Percentiles rank a stretch among this genome's conserved stretches.
These are phyloP conservation scores for Cryptococcus wingfieldii DNA, from an alignment of 1,284 basidiomycete genomes.

Conservation along the genomic window DNA sequence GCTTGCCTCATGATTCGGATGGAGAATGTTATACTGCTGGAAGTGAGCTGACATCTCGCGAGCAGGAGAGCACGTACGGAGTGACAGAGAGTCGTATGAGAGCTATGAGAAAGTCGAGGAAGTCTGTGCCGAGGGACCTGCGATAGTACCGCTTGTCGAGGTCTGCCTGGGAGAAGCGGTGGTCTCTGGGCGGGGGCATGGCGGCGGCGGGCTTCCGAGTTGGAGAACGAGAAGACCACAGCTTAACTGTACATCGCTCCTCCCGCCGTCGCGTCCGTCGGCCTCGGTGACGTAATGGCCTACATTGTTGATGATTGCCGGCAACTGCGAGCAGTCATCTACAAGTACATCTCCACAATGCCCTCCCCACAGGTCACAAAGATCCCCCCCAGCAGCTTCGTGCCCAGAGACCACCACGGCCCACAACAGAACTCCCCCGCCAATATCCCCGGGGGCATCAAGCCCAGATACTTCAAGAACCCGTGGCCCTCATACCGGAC, in stretches of 20 bases:
- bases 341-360: not conserved
- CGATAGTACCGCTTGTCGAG: not conserved
- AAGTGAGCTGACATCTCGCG: constrained; percentile 3
- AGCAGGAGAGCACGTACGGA: constrained; percentile 31
- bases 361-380: not conserved
- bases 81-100: constrained; percentile 23
- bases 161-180: not conserved
- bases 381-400: constrained; percentile 1
- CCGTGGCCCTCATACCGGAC: constrained; percentile 47
- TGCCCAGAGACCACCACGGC: constrained; percentile 19
- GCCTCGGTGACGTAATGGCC: not conserved
- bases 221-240: no score
- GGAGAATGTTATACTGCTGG: constrained; percentile 35
- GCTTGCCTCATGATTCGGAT: constrained; percentile 31
- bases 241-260: not conserved
- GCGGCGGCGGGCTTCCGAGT: not conserved
- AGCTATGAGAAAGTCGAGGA: constrained; percentile 34
- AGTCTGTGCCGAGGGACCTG: constrained; percentile 22
- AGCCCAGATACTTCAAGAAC: constrained; percentile 41
- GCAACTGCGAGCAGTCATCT: not conserved
- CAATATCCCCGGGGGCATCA: not conserved
- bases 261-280: not conserved
- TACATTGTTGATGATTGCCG: not conserved
- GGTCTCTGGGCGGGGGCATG: not conserved
- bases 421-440: constrained; percentile 5